Percentiles rank a stretch among this genome's conserved stretches.
These are phyloP conservation scores for Parafenestella ontariensis DNA, from an alignment of 2,329 filamentous ascomycete genomes.

Conservation along the genomic window DNA sequence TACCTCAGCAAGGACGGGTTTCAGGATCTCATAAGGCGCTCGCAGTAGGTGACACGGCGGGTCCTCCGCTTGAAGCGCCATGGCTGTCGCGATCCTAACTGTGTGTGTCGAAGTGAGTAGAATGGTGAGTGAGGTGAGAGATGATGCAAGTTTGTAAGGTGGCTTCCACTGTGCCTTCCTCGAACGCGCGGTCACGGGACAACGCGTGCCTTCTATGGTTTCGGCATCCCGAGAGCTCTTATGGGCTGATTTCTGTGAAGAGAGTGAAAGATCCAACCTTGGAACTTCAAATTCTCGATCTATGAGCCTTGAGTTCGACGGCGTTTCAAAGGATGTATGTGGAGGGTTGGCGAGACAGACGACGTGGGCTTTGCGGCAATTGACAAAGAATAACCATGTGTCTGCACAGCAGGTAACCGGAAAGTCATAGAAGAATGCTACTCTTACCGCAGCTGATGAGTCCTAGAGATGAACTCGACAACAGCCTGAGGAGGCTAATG, in stretches of 20 bases:
- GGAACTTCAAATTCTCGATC: too few relatives aligned
- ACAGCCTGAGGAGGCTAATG: neutral
- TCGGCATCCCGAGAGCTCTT: neutral
- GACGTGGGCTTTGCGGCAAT: too few relatives aligned
- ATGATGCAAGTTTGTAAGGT: neutral
- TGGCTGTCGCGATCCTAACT: neutral
- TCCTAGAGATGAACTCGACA: too few relatives aligned
- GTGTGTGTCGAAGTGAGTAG: neutral
- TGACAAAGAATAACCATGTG: too few relatives aligned
- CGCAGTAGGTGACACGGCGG: slow-evolving; percentile 3
- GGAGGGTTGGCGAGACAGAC: too few relatives aligned
- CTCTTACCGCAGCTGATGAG: too few relatives aligned
- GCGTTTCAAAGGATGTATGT: too few relatives aligned
- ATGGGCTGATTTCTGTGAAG: neutral
- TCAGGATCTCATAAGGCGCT: slow-evolving; percentile 6
- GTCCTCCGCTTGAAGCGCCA: neutral
- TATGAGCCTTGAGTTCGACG: too few relatives aligned
- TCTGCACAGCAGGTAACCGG: too few relatives aligned
- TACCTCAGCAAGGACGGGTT: neutral
- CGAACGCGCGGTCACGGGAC: slow-evolving; percentile 11
- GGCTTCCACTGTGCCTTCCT: slow-evolving; percentile 2
- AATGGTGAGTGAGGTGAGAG: neutral
- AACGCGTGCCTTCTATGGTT: neutral
- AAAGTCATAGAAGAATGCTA: too few relatives aligned
- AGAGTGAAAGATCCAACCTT: too few relatives aligned